Evolutionary conservation across 768 basidiomycete genomes (phyloP).

Genomic region (Tremella fuciformis): DNA sequence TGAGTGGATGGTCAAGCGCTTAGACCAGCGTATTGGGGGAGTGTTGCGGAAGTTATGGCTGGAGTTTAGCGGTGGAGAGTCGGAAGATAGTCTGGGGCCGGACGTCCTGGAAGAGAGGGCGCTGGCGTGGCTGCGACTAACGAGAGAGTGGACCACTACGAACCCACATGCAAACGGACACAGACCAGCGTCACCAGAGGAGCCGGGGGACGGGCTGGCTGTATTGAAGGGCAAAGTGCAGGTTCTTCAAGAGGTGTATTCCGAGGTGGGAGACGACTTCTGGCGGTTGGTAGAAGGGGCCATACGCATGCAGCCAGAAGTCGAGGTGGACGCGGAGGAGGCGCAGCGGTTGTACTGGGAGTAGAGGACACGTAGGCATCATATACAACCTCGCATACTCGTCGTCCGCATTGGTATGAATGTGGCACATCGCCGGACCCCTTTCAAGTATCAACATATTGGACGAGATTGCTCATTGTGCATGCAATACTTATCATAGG

Average conservation of each 20-base stretch:
- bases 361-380: not conserved
- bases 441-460: not conserved
- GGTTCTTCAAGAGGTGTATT: slow-evolving; percentile 12
- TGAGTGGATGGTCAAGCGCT: slow-evolving; percentile 1
- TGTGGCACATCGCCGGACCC: not conserved
- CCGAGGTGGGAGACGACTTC: slow-evolving; percentile 9
- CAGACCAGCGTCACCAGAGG: not conserved
- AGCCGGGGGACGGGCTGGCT: not conserved
- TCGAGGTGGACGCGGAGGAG: slow-evolving; percentile 6
- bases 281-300: slow-evolving; percentile 21
- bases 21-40: not conserved
- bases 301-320: slow-evolving; percentile 1
- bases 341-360: slow-evolving; percentile 21
- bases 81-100: not conserved
- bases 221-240: not conserved
- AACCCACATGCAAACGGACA: not conserved
- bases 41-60: not conserved
- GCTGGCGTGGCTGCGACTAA: slow-evolving; percentile 16
- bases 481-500: too few relatives aligned
- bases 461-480: too few relatives aligned
- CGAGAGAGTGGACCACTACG: not conserved
- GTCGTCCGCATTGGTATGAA: not conserved
- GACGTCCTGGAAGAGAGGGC: slow-evolving; percentile 20
- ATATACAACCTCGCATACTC: not conserved
- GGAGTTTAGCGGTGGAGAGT: not conserved